phyloP scores from a whole-genome alignment of 2,329 filamentous ascomycete genomes.

The Cylindrodendrum hubeiense region DNA sequence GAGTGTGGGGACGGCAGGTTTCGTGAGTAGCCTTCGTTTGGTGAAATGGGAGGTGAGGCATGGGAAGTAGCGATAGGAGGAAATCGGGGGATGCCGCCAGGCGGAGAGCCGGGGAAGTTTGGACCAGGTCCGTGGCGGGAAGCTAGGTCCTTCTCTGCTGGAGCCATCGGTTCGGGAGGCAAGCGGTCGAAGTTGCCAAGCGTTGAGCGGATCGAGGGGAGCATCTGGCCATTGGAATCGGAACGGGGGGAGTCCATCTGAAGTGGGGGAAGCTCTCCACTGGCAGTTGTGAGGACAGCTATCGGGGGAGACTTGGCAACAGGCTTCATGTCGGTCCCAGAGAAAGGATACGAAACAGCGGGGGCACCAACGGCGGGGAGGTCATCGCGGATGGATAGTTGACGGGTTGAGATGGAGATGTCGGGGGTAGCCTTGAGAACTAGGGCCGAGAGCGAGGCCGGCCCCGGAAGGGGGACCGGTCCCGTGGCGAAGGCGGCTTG shows the following conservation, averaged over 20 bases:
- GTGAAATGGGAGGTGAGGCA: slow-evolving; percentile 62
- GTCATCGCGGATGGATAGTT: slow-evolving; percentile 52
- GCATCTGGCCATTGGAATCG: slow-evolving; percentile 50
- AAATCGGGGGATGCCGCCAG: slow-evolving; percentile 47
- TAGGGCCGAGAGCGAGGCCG: slow-evolving; percentile 23
- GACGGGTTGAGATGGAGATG: slow-evolving; percentile 46
- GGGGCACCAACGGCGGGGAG: slow-evolving; percentile 15
- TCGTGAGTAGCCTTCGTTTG: slow-evolving; percentile 59
- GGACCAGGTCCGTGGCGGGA: slow-evolving; percentile 38
- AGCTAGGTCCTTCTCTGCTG: slow-evolving; percentile 49
- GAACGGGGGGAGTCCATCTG: slow-evolving; percentile 52
- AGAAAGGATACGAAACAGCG: neutral
- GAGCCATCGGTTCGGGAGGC: slow-evolving; percentile 44
- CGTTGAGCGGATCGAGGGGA: slow-evolving; percentile 56
- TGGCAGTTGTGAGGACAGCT: slow-evolving; percentile 38
- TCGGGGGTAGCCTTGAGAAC: slow-evolving; percentile 41
- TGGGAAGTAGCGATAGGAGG: slow-evolving; percentile 46
- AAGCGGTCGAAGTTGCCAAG: slow-evolving; percentile 51
- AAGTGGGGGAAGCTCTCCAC: slow-evolving; percentile 52
- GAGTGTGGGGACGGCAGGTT: slow-evolving; percentile 62
- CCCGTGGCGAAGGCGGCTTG: slow-evolving; percentile 35
- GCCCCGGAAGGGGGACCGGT: slow-evolving; percentile 25
- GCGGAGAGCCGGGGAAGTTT: slow-evolving; percentile 52
- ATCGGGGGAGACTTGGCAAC: slow-evolving; percentile 40
- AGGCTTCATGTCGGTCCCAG: slow-evolving; percentile 25